Percentiles rank a stretch among this genome's conserved stretches.
These are phyloP conservation scores for Suhomyces guaymorum DNA, from an alignment of 1,139 yeast genomes.

Conservation along the genomic window DNA sequence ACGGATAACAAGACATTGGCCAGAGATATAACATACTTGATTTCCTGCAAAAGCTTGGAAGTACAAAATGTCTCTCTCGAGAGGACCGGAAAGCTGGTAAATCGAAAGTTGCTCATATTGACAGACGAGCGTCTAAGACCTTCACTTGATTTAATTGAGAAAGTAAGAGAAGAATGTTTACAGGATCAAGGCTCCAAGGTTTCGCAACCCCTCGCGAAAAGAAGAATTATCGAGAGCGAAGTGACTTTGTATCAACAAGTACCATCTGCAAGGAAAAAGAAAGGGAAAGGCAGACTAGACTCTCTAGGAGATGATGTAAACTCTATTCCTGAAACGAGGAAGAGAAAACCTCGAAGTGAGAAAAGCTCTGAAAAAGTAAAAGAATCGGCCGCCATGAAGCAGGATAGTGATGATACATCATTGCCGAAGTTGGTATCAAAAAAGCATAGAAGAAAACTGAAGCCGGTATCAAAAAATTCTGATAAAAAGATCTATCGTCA, in stretches of 20 bases:
- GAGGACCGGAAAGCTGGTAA: constrained; percentile 32
- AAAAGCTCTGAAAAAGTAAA: not conserved
- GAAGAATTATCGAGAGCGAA: constrained; percentile 35
- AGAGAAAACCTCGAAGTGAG: constrained; percentile 4
- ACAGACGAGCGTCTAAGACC: constrained; percentile 32
- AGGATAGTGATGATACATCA: constrained; percentile 13
- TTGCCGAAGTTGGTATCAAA: constrained; percentile 26
- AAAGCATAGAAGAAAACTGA: constrained; percentile 21
- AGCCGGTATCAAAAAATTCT: constrained; percentile 12
- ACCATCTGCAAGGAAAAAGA: constrained; percentile 10
- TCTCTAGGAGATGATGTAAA: constrained; percentile 16
- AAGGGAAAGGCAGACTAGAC: constrained; percentile 24
- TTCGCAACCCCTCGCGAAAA: constrained; percentile 16
- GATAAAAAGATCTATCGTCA: constrained; percentile 14
- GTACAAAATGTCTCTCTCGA: constrained; percentile 28
- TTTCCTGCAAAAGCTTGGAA: constrained; percentile 25
- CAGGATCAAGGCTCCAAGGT: constrained; percentile 26
- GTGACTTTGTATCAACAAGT: constrained; percentile 27
- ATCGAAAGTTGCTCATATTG: constrained; percentile 37
- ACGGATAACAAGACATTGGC: constrained; percentile 52
- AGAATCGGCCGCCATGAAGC: constrained; percentile 5
- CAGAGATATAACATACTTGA: constrained; percentile 39
- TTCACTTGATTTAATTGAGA: constrained; percentile 28
- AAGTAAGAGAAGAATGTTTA: constrained; percentile 26
- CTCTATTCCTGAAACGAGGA: not conserved